A percentile compares a stretch with the other conserved stretches of the same genome.
Conservation (phyloP, 2,329 filamentous ascomycete species). For the Pleoardoris graminearum region DNA sequence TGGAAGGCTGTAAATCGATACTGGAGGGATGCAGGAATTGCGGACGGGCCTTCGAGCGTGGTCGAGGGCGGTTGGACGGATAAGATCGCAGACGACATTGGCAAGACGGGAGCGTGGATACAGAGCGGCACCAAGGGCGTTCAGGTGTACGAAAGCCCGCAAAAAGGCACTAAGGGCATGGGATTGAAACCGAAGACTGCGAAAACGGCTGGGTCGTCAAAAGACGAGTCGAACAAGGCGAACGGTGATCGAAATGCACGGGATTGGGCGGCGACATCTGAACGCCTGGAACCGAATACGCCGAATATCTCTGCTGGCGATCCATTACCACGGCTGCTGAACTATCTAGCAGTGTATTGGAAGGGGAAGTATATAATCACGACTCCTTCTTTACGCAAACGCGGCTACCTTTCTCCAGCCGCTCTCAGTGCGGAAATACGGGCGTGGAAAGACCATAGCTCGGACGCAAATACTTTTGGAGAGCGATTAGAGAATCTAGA, state of each 20-base stretch:
- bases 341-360: conserved; percentile 82
- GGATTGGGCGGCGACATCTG: conserved; percentile 74
- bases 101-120: conserved; percentile 40
- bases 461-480: conserved; percentile 69
- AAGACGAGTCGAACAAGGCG: conserved; percentile 39
- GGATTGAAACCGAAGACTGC: conserved; percentile 11
- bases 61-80: conserved; percentile 62
- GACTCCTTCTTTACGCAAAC: conserved; percentile 80
- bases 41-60: conserved; percentile 78
- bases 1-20: conserved; percentile 44
- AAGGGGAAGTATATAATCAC: conserved; percentile 78
- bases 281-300: conserved; percentile 68
- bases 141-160: conserved; percentile 30
- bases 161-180: conserved; percentile 22
- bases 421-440: conserved; percentile 74
- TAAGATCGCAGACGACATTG: conserved; percentile 68
- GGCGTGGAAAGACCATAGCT: conserved; percentile 65
- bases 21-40: conserved; percentile 77
- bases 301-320: conserved; percentile 83
- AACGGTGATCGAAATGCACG: conserved; percentile 52
- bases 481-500: conserved; percentile 71
- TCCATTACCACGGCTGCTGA: conserved; percentile 75
- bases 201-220: conserved; percentile 11
- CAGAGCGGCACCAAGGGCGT: conserved; percentile 48
- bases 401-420: conserved; percentile 81